Percentiles rank a stretch among this genome's conserved stretches.
Conservation (phyloP, 495 filamentous ascomycete genomes). For the Bacidia gigantensis region DNA sequence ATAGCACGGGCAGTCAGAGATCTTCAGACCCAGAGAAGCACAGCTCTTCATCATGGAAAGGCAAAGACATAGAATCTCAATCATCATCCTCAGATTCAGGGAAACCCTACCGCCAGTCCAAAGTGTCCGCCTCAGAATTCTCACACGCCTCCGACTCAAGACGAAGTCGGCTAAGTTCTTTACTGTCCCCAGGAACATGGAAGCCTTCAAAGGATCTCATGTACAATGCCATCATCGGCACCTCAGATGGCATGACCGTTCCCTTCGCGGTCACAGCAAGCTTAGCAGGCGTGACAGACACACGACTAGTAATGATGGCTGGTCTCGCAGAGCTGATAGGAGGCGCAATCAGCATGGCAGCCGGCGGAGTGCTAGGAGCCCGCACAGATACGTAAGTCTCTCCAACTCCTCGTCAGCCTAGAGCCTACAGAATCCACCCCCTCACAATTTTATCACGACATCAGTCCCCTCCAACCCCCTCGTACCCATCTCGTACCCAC, state of each 20-base stretch:
- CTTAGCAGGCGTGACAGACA: constrained; percentile 36
- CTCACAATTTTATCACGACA: background rate
- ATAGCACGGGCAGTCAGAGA: background rate
- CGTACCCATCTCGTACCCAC: background rate
- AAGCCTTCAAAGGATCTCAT: constrained; percentile 30
- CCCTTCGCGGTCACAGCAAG: constrained; percentile 47
- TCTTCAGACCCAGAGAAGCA: background rate
- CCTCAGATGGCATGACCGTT: constrained; percentile 47
- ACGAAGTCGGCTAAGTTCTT: background rate
- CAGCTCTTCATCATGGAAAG: background rate
- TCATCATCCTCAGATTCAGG: background rate
- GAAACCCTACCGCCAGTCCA: background rate
- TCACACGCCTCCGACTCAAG: background rate
- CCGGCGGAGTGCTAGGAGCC: constrained; percentile 51
- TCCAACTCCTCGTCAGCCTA: background rate
- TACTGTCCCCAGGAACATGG: constrained; percentile 1
- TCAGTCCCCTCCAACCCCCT: background rate
- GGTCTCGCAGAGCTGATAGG: constrained; percentile 45
- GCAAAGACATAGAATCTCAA: background rate
- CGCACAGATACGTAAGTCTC: constrained; percentile 50
- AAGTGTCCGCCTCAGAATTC: background rate
- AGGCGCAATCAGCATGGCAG: constrained; percentile 45
- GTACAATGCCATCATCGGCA: constrained; percentile 46
- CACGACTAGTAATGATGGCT: constrained; percentile 43
- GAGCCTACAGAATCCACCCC: background rate